Evolutionary conservation across 2,329 filamentous ascomycete species (phyloP), one percentile per base, ranked within the genome.

Genomic region (Pseudocercospora cruenta): DNA sequence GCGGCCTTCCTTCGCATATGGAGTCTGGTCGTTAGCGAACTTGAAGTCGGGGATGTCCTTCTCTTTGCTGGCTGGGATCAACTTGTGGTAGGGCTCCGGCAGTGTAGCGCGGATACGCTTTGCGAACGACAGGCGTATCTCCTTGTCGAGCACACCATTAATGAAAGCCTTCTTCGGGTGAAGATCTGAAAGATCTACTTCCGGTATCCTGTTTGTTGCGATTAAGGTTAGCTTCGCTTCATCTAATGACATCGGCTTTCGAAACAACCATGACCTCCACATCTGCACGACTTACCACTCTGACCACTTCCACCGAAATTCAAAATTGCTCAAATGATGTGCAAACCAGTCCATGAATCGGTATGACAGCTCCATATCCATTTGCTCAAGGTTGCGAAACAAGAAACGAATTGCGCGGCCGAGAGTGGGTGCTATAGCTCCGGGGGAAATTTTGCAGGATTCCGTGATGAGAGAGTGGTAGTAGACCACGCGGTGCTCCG

Each of bases 241-340:
- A 43, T 58, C 12, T 19, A 58, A 16, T 26, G 33, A 14, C 43
- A 58, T 31, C 12, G 7, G 39, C 19, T 24, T 21, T 60, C 54
- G 39, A 60, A 60, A 60, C 63, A 60, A 51, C 28, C 51, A 33
- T 45, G 22, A 47, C 26, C 26, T 33, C 22, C 47, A 43, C 47
- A 28, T 60, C 36, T 64, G 10, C 16, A 45, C 12, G 22, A 80
- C 84, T 73, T 79, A 88, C 95, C 95, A 99, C 81, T 99, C 95
- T 16, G 91, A 90, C 95, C 95, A 99, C 80, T 98, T 98, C 95
- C 95, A 99, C 9, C 95, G 95, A 78, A 98, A 99, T 61, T 96
- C 95, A 77, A 99, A 99, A 82, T 99, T 99, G 81, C 94, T 97
- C 71, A 99, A 82, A 82, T 99, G 95, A 78, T 99, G 95, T 19